phyloP scores from a whole-genome alignment of 352 stramenopile species.

The Globisporangium emineosum region DNA sequence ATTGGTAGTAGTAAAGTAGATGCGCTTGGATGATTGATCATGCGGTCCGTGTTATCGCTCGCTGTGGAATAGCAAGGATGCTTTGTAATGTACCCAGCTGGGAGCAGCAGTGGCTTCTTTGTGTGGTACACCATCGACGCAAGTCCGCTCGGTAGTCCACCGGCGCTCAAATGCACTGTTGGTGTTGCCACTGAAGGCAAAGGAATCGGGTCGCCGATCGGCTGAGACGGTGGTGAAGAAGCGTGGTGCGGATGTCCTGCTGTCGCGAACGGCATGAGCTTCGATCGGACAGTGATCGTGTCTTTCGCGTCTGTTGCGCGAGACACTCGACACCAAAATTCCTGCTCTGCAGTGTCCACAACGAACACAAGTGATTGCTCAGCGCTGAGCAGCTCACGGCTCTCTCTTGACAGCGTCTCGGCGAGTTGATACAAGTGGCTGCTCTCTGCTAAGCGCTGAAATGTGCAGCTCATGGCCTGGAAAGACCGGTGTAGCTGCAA shows the following conservation, averaged over 20 bases:
- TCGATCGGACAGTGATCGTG: conserved; percentile 40
- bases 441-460: conserved; percentile 54
- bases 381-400: conserved; percentile 38
- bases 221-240: neutral
- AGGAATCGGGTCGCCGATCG: neutral
- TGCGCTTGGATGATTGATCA: conserved; percentile 49
- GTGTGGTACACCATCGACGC: conserved; percentile 69
- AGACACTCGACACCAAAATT: conserved; percentile 72
- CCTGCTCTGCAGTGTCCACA: conserved; percentile 63
- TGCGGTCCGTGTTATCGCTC: conserved; percentile 57
- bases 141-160: conserved; percentile 38
- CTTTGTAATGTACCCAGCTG: conserved; percentile 39
- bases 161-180: neutral
- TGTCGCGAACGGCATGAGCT: conserved; percentile 29
- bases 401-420: conserved; percentile 47
- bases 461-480: conserved; percentile 48
- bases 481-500: conserved; percentile 57
- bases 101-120: conserved; percentile 53
- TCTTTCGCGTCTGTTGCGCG: conserved; percentile 19
- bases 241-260: neutral
- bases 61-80: conserved; percentile 53
- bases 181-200: neutral
- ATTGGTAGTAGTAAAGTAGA: conserved; percentile 64
- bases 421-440: conserved; percentile 59
- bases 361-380: conserved; percentile 71